Evolutionary conservation across 1,139 yeast species (phyloP).

Genomic region (Yamadazyma jaroonii): DNA sequence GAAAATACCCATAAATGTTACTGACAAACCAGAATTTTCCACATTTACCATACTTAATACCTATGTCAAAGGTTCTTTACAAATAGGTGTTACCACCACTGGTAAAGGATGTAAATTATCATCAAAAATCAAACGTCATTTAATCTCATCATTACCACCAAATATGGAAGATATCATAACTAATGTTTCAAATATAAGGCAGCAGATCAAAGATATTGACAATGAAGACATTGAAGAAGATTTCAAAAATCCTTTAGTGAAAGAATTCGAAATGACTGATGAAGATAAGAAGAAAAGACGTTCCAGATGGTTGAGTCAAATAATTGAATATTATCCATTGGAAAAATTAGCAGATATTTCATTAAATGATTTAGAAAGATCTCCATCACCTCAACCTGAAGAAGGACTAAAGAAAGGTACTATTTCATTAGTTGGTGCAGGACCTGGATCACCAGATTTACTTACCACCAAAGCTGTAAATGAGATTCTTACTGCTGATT

Average conservation of each 20-base stretch:
- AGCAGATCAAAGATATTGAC: constrained; percentile 43
- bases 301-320: constrained; percentile 83
- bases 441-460: constrained; percentile 86
- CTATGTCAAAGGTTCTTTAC: constrained; percentile 68
- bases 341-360: constrained; percentile 55
- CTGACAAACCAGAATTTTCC: constrained; percentile 70
- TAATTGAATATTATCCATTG: constrained; percentile 89
- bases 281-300: constrained; percentile 57
- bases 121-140: constrained; percentile 72
- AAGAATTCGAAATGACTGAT: constrained; percentile 55
- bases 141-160: constrained; percentile 61
- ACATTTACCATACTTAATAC: constrained; percentile 78
- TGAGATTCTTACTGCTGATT: constrained; percentile 78
- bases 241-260: constrained; percentile 58
- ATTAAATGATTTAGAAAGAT: constrained; percentile 46
- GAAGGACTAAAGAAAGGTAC: constrained; percentile 35
- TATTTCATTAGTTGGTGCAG: constrained; percentile 85
- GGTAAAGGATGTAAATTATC: constrained; percentile 93
- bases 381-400: not conserved
- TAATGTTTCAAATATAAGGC: constrained; percentile 66
- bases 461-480: constrained; percentile 83
- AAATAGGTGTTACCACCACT: constrained; percentile 78
- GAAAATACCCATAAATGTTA: constrained; percentile 79
- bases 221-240: constrained; percentile 71
- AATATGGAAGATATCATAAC: constrained; percentile 68